Conservation (phyloP, 75 land plant species). For the Sequoiadendron giganteum region DNA sequence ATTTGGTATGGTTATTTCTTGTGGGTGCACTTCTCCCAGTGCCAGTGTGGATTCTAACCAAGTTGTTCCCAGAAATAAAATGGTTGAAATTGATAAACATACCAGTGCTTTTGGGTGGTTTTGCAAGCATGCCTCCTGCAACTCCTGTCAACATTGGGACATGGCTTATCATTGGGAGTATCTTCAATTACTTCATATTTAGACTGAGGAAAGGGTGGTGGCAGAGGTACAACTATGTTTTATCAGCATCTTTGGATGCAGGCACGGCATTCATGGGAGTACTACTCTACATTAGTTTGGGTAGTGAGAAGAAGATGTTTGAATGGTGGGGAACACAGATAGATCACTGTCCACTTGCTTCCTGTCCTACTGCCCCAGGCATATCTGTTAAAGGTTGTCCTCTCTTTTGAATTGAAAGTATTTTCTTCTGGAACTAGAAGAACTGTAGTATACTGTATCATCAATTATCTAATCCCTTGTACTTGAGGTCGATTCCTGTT, state of each 20-base stretch:
- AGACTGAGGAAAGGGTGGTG: constrained; percentile 71
- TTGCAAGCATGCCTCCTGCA: constrained; percentile 78
- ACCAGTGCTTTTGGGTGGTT: constrained; percentile 63
- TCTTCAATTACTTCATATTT: constrained; percentile 81
- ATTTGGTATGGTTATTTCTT: constrained; percentile 76
- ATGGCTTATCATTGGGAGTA: constrained; percentile 56
- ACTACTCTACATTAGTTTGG: constrained; percentile 50
- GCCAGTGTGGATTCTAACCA: constrained; percentile 63
- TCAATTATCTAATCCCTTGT: not conserved
- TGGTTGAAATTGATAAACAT: constrained; percentile 78
- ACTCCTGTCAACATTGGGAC: constrained; percentile 61
- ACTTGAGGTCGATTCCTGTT: not conserved
- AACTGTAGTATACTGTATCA: not conserved
- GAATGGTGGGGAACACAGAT: constrained; percentile 69
- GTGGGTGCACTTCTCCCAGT: constrained; percentile 66
- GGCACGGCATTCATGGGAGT: constrained; percentile 87
- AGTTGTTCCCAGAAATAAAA: constrained; percentile 51
- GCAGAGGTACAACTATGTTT: constrained; percentile 82
- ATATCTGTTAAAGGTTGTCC: constrained; percentile 66
- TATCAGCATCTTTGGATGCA: constrained; percentile 83
- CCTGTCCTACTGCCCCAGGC: constrained; percentile 75
- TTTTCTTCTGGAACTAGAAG: not conserved
- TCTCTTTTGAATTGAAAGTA: constrained; percentile 14
- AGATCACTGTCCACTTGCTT: constrained; percentile 65
- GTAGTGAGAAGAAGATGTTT: constrained; percentile 32